phyloP scores from a whole-genome alignment of 1,284 basidiomycete genomes.

The Microbotryum saponariae region DNA sequence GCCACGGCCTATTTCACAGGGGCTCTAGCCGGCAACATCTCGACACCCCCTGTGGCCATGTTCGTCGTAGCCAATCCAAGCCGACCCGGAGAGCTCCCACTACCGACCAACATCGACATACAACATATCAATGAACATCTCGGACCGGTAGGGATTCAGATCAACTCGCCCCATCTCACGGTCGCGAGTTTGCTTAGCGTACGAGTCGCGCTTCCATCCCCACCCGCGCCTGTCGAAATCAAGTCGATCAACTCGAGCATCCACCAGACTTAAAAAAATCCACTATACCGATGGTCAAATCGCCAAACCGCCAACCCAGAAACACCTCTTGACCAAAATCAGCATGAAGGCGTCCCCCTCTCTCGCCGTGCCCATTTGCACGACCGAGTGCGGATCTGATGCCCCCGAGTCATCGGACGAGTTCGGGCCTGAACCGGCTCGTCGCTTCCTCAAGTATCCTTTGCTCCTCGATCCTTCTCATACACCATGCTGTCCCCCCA shows the following conservation, averaged over 20 bases:
- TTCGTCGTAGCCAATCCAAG: conserved; percentile 20
- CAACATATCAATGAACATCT: not conserved
- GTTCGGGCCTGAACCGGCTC: not conserved
- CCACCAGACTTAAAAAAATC: conserved; percentile 12
- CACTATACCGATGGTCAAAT: conserved; percentile 8
- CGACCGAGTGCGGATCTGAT: not conserved
- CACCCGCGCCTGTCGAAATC: conserved; percentile 8
- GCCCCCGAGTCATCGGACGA: not conserved
- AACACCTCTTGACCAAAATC: conserved; percentile 15
- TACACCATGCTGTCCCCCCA: not conserved
- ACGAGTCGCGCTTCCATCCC: conserved; percentile 17
- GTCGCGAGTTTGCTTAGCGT: conserved; percentile 18
- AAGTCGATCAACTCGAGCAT: conserved; percentile 14
- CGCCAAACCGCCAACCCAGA: conserved; percentile 1
- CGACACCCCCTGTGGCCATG: conserved; percentile 5
- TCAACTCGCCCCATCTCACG: conserved; percentile 27
- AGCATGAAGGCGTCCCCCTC: conserved; percentile 7
- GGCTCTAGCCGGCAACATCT: not conserved
- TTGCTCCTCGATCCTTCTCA: not conserved
- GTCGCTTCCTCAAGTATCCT: not conserved
- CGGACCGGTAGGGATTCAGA: conserved; percentile 17
- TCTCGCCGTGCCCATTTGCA: not conserved
- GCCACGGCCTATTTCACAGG: conserved; percentile 15
- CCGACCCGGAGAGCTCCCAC: conserved; percentile 17
- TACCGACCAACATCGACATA: conserved; percentile 5